Conservation (phyloP, 1,284 basidiomycete genomes). For the Ceratobasidium sp. region DNA sequence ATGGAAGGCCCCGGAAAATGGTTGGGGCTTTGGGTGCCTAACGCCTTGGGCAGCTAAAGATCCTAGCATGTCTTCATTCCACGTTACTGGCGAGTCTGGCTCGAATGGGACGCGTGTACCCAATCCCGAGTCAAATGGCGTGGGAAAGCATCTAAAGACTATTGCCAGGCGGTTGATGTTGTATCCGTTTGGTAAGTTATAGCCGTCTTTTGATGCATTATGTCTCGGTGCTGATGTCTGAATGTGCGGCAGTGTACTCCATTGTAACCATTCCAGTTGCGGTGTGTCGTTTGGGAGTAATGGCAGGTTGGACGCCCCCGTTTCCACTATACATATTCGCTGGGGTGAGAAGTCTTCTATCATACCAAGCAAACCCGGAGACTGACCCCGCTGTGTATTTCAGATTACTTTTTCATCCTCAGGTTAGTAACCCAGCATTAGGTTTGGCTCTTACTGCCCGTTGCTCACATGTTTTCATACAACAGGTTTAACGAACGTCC, state of each 20-base stretch:
- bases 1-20: neutral
- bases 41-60: neutral
- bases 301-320: constrained; percentile 24
- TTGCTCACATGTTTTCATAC: neutral
- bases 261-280: constrained; percentile 27
- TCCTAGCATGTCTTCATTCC: neutral
- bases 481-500: constrained; percentile 35
- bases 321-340: constrained; percentile 26
- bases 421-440: constrained; percentile 21
- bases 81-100: constrained; percentile 13
- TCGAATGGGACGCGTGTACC: constrained; percentile 9
- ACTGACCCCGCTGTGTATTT: neutral
- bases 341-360: neutral
- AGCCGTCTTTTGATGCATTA: neutral
- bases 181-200: constrained; percentile 13
- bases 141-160: constrained; percentile 25
- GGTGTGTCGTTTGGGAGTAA: constrained; percentile 21
- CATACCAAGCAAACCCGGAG: neutral
- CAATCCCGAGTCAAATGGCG: neutral
- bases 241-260: constrained; percentile 6
- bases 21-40: constrained; percentile 18
- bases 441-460: neutral
- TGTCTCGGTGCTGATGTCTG: neutral
- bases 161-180: constrained; percentile 31
- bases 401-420: constrained; percentile 34